Evolutionary conservation across 2,329 filamentous ascomycete species (phyloP), one percentile per base, ranked within the genome.

Genomic region (Paracamarosporium sp.): DNA sequence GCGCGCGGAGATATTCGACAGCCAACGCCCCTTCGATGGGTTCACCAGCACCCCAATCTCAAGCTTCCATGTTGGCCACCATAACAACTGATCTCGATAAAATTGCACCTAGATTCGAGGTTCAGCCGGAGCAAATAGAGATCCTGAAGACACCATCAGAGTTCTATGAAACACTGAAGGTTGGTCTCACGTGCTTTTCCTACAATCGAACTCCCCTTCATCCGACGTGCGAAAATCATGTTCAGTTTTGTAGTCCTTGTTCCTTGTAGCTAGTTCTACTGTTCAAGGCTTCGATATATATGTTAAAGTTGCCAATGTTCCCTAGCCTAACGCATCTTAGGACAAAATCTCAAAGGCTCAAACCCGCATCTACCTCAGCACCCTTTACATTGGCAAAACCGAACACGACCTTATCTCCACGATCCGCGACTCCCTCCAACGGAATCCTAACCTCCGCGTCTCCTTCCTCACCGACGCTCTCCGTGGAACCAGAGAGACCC

Each of bases 131-230:
- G 5, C 87, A 94, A 57, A 90, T 99, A 48, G 83, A 85, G 11
- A 89, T 99, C 20, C 78, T 99, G 12, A 85, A 88, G 66, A 90
- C 90, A 2, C 95, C 95, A 0, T 79, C 86, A n/a, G 91, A 94
- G 52, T 99, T 99, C 74, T 99, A 97, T 77, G 88, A 90, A 66
- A 92, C 90, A 7, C 81, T 99, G 57, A 97, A 97, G 87, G 92
- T 93, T 73, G 64, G 78, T 69, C 25, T 51, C 36, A 52, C 53
- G 48, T 50, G 43, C 33, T 47, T 15, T 57, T 54, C 30, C 41
- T 44, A 27, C 15, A 7, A 28, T 25, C 24, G n/a, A n/a, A n/a
- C n/a, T n/a, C n/a, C n/a, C n/a, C n/a, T n/a, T n/a, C n/a, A n/a
- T n/a, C n/a, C n/a, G n/a, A n/a, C n/a, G n/a, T n/a, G n/a, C n/a